Conservation (phyloP, 2,329 filamentous ascomycete species). For the Fusarium tupiense region DNA sequence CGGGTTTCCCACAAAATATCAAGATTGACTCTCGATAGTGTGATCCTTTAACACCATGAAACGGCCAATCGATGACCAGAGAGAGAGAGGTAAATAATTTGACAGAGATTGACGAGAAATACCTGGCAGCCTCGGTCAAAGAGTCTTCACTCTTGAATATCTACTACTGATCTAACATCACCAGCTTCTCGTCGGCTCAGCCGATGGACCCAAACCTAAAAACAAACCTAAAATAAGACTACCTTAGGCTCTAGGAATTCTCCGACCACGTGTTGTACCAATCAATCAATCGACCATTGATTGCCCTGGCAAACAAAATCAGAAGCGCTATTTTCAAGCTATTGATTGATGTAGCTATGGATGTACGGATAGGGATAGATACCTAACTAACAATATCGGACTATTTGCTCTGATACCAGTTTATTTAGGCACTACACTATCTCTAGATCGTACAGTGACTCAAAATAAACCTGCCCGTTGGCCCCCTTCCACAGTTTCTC, state of each 20-base stretch:
- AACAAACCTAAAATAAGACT: background rate
- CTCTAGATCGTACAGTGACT: too few species aligned
- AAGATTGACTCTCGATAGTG: background rate
- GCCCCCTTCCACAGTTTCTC: background rate
- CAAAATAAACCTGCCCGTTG: background rate
- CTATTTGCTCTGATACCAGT: background rate
- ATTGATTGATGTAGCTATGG: background rate
- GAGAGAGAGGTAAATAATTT: background rate
- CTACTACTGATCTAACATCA: background rate
- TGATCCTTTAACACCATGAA: background rate
- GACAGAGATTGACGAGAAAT: too few species aligned
- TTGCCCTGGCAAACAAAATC: background rate
- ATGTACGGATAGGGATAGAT: too few species aligned
- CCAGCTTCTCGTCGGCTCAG: background rate
- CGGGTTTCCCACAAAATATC: conserved; percentile 5
- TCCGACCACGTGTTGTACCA: background rate
- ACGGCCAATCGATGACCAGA: background rate
- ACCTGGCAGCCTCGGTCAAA: background rate
- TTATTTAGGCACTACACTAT: background rate
- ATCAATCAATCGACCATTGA: background rate
- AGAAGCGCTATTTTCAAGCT: background rate
- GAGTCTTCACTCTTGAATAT: background rate
- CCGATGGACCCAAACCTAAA: background rate
- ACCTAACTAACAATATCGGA: too few species aligned
- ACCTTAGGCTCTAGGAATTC: background rate